Percentiles rank a stretch among this genome's conserved stretches.
These are phyloP conservation scores for Pseudopyrenochaeta lycopersici DNA, from an alignment of 2,329 filamentous ascomycete species.

Conservation along the genomic window DNA sequence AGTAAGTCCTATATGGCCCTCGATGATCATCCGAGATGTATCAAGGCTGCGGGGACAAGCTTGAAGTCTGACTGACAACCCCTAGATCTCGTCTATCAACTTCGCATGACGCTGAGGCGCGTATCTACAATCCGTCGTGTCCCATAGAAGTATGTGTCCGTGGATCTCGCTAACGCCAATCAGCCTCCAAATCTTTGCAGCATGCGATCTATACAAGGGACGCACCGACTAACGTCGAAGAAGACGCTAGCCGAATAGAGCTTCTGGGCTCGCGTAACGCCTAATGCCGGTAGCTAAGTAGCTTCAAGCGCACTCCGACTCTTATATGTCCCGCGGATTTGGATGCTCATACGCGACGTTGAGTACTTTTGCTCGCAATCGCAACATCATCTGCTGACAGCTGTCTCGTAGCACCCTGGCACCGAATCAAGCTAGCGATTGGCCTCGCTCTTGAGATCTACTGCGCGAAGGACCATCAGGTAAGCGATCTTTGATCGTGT, in stretches of 20 bases:
- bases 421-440: background rate
- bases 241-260: background rate
- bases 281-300: background rate
- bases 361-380: no score
- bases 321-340: background rate
- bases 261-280: background rate
- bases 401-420: background rate
- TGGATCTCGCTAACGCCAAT: background rate
- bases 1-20: no score
- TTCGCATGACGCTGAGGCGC: background rate
- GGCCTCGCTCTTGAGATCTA: background rate
- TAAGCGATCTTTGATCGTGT: background rate
- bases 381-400: background rate
- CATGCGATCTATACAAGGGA: background rate
- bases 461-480: background rate
- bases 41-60: background rate
- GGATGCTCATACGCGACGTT: background rate
- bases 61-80: background rate
- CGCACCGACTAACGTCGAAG: background rate
- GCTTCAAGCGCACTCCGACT: background rate
- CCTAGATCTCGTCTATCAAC: background rate
- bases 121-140: background rate
- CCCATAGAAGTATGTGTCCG: background rate
- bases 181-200: background rate
- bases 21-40: background rate